Conservation (phyloP, 1,284 basidiomycete species). For the Ganoderma multipileum region DNA sequence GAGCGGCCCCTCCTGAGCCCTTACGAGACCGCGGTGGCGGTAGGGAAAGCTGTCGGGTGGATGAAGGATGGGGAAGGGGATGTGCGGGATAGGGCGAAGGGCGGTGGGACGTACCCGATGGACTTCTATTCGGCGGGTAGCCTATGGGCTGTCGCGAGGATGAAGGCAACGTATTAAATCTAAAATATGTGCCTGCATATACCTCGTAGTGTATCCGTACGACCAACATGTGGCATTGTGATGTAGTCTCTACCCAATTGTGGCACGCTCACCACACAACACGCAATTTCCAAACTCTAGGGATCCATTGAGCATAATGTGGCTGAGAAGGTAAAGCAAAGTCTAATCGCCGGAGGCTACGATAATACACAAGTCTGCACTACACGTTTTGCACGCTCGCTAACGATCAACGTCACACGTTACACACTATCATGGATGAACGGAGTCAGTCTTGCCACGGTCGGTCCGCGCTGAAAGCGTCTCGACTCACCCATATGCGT, state of each 20-base stretch:
- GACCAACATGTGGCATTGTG: conserved; percentile 1
- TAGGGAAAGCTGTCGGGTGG: conserved; percentile 79
- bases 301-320: background rate
- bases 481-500: conserved; percentile 79
- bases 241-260: background rate
- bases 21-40: conserved; percentile 92
- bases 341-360: background rate
- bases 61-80: conserved; percentile 49
- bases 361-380: background rate
- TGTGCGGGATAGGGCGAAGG: conserved; percentile 36
- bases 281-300: background rate
- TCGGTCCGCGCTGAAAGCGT: too few relatives aligned
- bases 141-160: conserved; percentile 73
- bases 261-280: background rate
- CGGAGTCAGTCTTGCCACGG: background rate
- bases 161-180: conserved; percentile 45
- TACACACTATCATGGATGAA: background rate
- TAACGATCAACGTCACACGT: background rate
- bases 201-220: background rate
- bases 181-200: background rate
- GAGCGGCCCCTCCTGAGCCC: conserved; percentile 89
- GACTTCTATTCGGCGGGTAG: conserved; percentile 91
- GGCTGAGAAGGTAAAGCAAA: background rate
- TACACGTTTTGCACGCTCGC: background rate
- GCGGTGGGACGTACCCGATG: conserved; percentile 83